Percentiles rank a stretch among this genome's conserved stretches.
Conservation (phyloP, 768 basidiomycete species). For the Suillus americanus region DNA sequence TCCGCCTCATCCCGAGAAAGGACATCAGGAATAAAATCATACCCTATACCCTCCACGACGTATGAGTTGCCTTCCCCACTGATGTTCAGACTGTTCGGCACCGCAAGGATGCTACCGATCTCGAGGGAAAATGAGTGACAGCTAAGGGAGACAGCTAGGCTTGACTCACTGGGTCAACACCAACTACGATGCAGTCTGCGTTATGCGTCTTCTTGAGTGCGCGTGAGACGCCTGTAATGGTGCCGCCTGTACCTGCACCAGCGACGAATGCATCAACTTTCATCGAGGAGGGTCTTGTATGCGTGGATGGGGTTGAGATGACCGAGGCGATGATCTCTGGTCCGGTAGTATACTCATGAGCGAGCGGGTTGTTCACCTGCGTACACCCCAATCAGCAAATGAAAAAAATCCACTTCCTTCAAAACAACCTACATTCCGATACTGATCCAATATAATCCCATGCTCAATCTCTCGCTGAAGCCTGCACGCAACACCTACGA, state of each 20-base stretch:
- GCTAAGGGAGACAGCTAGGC: neutral
- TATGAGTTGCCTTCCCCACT: constrained; percentile 55
- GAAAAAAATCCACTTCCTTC: neutral
- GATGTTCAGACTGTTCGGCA: constrained; percentile 63
- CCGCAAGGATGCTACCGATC: constrained; percentile 87
- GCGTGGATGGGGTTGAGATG: constrained; percentile 59
- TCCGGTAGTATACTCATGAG: constrained; percentile 89
- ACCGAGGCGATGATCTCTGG: constrained; percentile 89
- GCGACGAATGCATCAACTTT: constrained; percentile 83
- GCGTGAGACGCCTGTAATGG: constrained; percentile 83
- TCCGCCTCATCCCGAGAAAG: constrained; percentile 60
- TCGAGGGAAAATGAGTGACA: constrained; percentile 30
- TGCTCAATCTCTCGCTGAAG: constrained; percentile 77
- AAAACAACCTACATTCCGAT: constrained; percentile 57
- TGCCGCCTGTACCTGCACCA: constrained; percentile 94
- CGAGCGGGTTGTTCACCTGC: constrained; percentile 81
- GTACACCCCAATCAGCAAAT: constrained; percentile 5
- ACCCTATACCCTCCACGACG: constrained; percentile 94
- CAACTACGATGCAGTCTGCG: constrained; percentile 71
- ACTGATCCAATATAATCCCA: constrained; percentile 93
- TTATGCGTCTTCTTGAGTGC: constrained; percentile 82
- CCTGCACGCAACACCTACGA: constrained; percentile 78
- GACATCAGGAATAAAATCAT: constrained; percentile 90
- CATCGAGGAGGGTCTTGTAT: constrained; percentile 56
- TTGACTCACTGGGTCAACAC: constrained; percentile 79